Percentiles rank a stretch among this genome's conserved stretches.
Conservation (phyloP, 2,329 filamentous ascomycete genomes). For the Tricladium varicosporioides region DNA sequence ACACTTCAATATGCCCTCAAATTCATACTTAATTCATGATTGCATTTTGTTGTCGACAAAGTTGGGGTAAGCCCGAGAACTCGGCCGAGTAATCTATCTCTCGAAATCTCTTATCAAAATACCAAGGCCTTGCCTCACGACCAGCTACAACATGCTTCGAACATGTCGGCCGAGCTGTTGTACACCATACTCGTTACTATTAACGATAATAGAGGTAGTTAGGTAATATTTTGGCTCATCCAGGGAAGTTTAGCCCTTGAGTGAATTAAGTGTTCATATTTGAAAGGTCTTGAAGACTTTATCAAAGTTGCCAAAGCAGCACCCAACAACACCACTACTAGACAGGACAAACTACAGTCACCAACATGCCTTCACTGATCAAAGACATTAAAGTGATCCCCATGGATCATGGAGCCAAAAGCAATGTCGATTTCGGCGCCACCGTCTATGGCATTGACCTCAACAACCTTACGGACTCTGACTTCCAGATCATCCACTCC, state of each 20-base stretch:
- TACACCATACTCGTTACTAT: neutral
- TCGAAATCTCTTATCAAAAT: neutral
- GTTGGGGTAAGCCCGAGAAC: conserved; percentile 13
- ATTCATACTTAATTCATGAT: too few relatives aligned
- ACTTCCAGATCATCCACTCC: conserved; percentile 35
- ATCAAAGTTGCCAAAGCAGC: neutral
- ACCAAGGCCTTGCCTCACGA: too few relatives aligned
- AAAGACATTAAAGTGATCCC: conserved; percentile 29
- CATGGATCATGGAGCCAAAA: conserved; percentile 27
- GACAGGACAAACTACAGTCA: neutral
- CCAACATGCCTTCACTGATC: conserved; percentile 30
- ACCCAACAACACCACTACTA: too few relatives aligned
- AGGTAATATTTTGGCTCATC: neutral
- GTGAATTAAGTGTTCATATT: neutral
- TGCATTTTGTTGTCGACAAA: too few relatives aligned
- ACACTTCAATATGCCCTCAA: too few relatives aligned
- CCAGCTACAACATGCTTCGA: neutral
- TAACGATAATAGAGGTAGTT: neutral
- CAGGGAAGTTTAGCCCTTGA: neutral
- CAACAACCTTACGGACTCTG: conserved; percentile 36
- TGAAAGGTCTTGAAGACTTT: neutral
- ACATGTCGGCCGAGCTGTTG: neutral
- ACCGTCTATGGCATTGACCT: conserved; percentile 37
- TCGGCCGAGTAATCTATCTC: conserved; percentile 22
- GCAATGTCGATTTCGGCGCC: conserved; percentile 37